A percentile compares a stretch with the other conserved stretches of the same genome.
phyloP scores from a whole-genome alignment of 768 basidiomycete genomes.

The Pleurotus pulmonarius region DNA sequence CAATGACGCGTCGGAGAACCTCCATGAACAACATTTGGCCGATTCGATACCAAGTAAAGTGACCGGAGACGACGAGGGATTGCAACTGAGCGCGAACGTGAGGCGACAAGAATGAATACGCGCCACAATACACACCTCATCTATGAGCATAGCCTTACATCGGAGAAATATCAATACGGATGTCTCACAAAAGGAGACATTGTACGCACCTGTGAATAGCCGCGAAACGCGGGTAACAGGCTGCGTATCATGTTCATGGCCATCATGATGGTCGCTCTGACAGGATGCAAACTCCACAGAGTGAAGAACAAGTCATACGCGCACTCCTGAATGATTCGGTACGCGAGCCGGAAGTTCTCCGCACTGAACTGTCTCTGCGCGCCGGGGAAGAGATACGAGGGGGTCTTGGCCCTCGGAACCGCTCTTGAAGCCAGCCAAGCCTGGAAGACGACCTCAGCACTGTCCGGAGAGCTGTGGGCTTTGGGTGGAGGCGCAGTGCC shows the following conservation, averaged over 20 bases:
- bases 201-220: conserved; percentile 67
- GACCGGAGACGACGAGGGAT: conserved; percentile 61
- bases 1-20: conserved; percentile 56
- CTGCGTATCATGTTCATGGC: conserved; percentile 67
- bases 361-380: conserved; percentile 62
- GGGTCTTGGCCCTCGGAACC: conserved; percentile 41
- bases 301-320: conserved; percentile 45
- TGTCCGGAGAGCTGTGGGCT: conserved; percentile 4
- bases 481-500: conserved; percentile 11
- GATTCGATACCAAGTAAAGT: conserved; percentile 68
- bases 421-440: conserved; percentile 59
- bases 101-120: conserved; percentile 12
- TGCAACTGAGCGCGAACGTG: conserved; percentile 51
- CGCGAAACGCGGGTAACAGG: conserved; percentile 76
- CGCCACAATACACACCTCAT: conserved; percentile 54
- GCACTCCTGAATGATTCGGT: conserved; percentile 48
- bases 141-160: conserved; percentile 67
- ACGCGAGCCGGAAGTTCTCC: conserved; percentile 55
- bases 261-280: conserved; percentile 70
- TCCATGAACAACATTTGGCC: conserved; percentile 58
- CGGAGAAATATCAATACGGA: conserved; percentile 16
- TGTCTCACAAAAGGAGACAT: conserved; percentile 10
- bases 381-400: conserved; percentile 53
- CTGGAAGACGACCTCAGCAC: conserved; percentile 37
- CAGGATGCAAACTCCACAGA: conserved; percentile 55